Evolutionary conservation across 1,284 basidiomycete genomes (phyloP), one percentile per base, ranked within the genome.

Genomic region (Athelia psychrophila): DNA sequence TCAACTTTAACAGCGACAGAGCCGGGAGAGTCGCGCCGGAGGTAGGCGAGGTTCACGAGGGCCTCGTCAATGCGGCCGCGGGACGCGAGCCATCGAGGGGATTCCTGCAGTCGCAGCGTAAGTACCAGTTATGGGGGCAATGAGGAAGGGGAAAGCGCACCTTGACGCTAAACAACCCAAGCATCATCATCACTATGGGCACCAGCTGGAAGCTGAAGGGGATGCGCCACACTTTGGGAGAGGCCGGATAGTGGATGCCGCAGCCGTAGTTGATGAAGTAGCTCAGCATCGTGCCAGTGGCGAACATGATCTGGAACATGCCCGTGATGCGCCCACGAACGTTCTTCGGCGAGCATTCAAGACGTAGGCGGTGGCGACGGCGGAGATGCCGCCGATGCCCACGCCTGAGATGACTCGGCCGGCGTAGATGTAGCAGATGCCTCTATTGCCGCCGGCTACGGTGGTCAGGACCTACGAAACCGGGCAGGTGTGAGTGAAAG

Each of bases 221-320:
- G 50, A 91, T 79, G 47, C 81, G 74, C 88, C 88, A 91, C 9
- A 90, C 71, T 15, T 71, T 70, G 0, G 75, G 64, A 12, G 78
- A 77, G 1, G 67, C 61, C 1, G 62, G 53, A 54, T 83, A 72
- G 60, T 88, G 80, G 40, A 82, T 59, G 23, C 79, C 74, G 47
- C 88, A 75, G 10, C 85, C 88, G 50, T 78, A 78, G 59, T 90
- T 88, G 56, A 88, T 76, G 64, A 88, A 90, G 65, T 90, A 91
- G 0, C 85, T 87, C 45, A 90, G 71, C 85, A 89, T 88, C 52
- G 88, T 86, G 32, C 86, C 86, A 45, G 78, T 65, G n/a, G 85
- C 83, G 35, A 91, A 88, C 79, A 91, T 85, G 66, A 93, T 83
- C 64, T 94, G 91, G 77, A 93, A 91, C 24, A 89, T 62, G 40